Evolutionary conservation across 2,329 filamentous ascomycete species (phyloP).

Genomic region (Septoria petroselini): DNA sequence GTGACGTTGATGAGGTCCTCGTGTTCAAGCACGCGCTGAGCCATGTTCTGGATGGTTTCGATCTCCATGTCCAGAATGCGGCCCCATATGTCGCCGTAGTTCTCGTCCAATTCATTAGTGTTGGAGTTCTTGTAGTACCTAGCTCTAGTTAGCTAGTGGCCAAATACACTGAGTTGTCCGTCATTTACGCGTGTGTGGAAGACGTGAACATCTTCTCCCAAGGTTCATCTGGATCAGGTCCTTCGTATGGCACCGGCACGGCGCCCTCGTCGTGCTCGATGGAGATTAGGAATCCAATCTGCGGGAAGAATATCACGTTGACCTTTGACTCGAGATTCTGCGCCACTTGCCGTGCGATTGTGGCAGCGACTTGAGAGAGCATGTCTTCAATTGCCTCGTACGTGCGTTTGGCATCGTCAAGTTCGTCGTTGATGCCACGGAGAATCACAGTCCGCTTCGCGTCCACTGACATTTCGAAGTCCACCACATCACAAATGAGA

Average conservation of each 20-base stretch:
- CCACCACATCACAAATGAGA: slow-evolving; percentile 69
- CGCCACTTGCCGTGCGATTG: slow-evolving; percentile 63
- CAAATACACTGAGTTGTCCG: not conserved
- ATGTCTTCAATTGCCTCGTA: slow-evolving; percentile 76
- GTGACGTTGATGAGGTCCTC: slow-evolving; percentile 63
- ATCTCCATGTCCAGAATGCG: slow-evolving; percentile 86
- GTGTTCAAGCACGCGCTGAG: slow-evolving; percentile 66
- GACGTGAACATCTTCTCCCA: slow-evolving; percentile 81
- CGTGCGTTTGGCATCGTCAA: slow-evolving; percentile 73
- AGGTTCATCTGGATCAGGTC: slow-evolving; percentile 51
- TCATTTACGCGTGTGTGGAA: slow-evolving; percentile 51
- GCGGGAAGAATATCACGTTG: slow-evolving; percentile 86
- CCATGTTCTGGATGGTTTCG: slow-evolving; percentile 76
- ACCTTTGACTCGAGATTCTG: slow-evolving; percentile 52
- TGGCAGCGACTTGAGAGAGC: slow-evolving; percentile 63
- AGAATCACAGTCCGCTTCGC: slow-evolving; percentile 71
- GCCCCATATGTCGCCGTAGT: slow-evolving; percentile 81
- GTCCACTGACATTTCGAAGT: slow-evolving; percentile 73
- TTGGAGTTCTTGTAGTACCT: slow-evolving; percentile 81
- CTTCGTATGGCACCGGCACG: slow-evolving; percentile 59
- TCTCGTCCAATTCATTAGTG: slow-evolving; percentile 76
- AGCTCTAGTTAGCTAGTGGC: not conserved
- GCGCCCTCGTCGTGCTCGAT: slow-evolving; percentile 61
- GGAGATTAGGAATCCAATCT: slow-evolving; percentile 83
- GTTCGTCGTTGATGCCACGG: slow-evolving; percentile 65